Base-by-base conservation (phyloP, 192 early-diverging fungal species). In the Spizellomyces punctatus region DNA sequence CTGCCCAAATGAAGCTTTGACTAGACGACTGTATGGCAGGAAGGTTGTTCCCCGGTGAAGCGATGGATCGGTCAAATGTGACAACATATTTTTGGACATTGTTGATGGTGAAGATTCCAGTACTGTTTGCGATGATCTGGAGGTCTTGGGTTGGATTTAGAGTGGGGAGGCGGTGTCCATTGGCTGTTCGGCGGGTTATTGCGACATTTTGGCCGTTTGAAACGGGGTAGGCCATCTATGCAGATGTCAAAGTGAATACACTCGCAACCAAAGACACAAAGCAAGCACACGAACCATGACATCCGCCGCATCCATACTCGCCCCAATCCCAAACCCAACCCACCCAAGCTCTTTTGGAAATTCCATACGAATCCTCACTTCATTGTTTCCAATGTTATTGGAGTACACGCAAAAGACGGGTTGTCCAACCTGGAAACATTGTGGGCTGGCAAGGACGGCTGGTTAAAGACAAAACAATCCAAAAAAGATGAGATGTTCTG, bases 1-100 rank as follows among this genome's bases (percentile, higher is more conserved):
- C 68, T 14, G 74, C 78, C 52, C 62, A 80, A 22, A 80, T 80
- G 21, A 80, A 52, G 45, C 63, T 4, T 55, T 71, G 71, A 5
- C 17, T 44, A 68, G 65, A 19, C 61, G 56, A 19, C 12, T 9
- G 67, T 45, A 58, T 61, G 65, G 50, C 12, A 10, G 54, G 46
- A 50, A 44, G 17, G 59, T 43, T 19, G 69, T 72, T 10, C 22
- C 58, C 6, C 12, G n/a, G 12, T 45, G 46, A 8, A 10, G 56
- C 10, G 52, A 64, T 10, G 46, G 69, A 58, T 41, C 71, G 69
- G 62, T 46, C 19, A 46, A 73, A 73, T 17, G 63, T 58, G 36
- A 66, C 56, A 8, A 59, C 56, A 57, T 27, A 41, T 12, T 2
- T 10, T 12, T 16, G 10, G 36, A 46, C 27, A 36, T 70, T 60